phyloP scores from a whole-genome alignment of 345 rosid species.

The Draba incana region DNA sequence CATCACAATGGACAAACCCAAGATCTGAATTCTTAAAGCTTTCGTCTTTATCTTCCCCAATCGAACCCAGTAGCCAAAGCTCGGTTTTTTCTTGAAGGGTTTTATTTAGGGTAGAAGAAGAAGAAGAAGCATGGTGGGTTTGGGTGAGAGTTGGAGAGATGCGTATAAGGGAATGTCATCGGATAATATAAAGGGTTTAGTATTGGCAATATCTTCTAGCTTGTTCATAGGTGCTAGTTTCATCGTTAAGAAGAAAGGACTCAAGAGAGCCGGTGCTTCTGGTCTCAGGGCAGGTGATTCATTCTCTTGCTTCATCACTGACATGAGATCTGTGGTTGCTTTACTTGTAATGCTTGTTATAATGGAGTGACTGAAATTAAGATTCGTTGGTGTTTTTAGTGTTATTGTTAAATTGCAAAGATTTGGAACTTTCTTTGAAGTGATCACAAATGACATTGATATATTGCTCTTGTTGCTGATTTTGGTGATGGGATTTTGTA shows the following conservation, averaged over 20 bases:
- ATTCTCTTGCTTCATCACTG: neutral
- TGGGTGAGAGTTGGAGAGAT: slow-evolving; percentile 47
- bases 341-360: neutral
- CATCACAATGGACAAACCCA: slow-evolving; percentile 17
- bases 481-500: slow-evolving; percentile 34
- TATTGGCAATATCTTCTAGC: slow-evolving; percentile 76
- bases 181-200: slow-evolving; percentile 75
- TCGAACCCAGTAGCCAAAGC: slow-evolving; percentile 33
- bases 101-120: neutral
- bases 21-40: slow-evolving; percentile 26
- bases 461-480: neutral
- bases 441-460: neutral
- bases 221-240: slow-evolving; percentile 82
- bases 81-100: neutral
- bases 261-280: slow-evolving; percentile 72
- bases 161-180: slow-evolving; percentile 66
- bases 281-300: slow-evolving; percentile 71
- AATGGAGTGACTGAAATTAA: neutral
- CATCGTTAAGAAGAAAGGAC: slow-evolving; percentile 82
- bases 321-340: neutral
- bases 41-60: neutral
- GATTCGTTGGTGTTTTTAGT: neutral
- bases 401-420: neutral
- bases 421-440: neutral
- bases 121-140: slow-evolving; percentile 30